phyloP scores from a whole-genome alignment of 2,329 filamentous ascomycete genomes.

The Rosellinia necatrix region DNA sequence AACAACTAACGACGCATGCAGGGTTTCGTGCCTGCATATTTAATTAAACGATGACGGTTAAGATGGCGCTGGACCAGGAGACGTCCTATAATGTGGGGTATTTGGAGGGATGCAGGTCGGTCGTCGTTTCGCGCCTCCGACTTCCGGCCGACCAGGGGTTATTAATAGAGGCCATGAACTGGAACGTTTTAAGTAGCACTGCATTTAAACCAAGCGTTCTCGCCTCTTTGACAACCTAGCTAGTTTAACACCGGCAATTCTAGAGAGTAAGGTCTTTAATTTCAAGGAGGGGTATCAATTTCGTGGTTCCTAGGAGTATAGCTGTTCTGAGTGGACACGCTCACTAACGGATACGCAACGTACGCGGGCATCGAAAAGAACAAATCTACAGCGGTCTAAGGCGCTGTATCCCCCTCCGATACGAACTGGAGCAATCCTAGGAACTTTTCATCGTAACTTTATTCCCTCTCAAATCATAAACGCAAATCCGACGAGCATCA shows the following conservation, averaged over 20 bases:
- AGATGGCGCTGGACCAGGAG: too few relatives aligned
- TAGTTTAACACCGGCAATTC: background rate
- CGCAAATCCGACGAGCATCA: constrained; percentile 29
- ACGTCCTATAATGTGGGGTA: too few relatives aligned
- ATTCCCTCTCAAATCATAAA: constrained; percentile 26
- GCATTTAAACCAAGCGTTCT: too few relatives aligned
- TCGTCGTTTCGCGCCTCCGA: too few relatives aligned
- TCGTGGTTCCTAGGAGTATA: background rate
- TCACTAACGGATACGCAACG: background rate
- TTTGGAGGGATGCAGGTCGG: too few relatives aligned
- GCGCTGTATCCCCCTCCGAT: background rate
- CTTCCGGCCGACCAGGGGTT: too few relatives aligned
- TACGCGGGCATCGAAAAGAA: background rate
- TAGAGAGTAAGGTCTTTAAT: background rate
- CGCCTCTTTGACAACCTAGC: too few relatives aligned
- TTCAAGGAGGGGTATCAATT: constrained; percentile 20
- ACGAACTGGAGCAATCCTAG: background rate
- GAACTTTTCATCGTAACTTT: background rate
- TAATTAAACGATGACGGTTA: too few relatives aligned
- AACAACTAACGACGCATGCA: too few relatives aligned
- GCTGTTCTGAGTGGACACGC: background rate
- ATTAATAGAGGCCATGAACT: too few relatives aligned
- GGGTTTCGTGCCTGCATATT: too few relatives aligned
- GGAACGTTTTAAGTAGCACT: too few relatives aligned
- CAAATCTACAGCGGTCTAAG: background rate